Evolutionary conservation across 306 rosid species (phyloP).

Genomic region (Cicer judaicum): DNA sequence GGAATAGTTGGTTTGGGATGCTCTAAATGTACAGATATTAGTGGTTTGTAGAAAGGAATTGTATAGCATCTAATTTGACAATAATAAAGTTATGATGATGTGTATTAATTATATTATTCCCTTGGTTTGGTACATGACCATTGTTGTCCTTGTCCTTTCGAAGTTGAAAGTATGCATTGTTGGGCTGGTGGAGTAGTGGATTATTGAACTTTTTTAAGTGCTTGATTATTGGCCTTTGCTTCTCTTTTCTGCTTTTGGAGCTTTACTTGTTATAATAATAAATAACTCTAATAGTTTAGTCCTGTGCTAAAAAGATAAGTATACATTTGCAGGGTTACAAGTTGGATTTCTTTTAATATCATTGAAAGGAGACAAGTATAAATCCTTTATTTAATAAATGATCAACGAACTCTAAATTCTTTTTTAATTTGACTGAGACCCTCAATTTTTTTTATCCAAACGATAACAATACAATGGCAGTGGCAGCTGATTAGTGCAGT

Average conservation of each 20-base stretch:
- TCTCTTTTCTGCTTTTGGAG: conserved; percentile 45
- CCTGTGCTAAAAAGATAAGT: not conserved
- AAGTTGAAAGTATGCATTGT: conserved; percentile 36
- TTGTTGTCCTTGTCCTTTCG: conserved; percentile 37
- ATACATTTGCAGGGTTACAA: no score
- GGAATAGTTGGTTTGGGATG: conserved; percentile 47
- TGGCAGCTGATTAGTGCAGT: not conserved
- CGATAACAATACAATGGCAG: no score
- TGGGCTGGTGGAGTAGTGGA: conserved; percentile 46
- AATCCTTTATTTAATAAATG: no score
- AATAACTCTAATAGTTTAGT: not conserved
- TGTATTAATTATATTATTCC: conserved; percentile 48
- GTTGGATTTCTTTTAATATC: no score
- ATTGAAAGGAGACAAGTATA: no score
- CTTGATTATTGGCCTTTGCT: conserved; percentile 32
- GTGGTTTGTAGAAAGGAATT: conserved; percentile 58
- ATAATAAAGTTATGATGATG: conserved; percentile 50
- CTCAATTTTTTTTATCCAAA: no score
- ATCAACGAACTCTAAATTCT: no score
- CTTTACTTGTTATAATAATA: conserved; percentile 25
- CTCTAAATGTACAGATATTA: conserved; percentile 53
- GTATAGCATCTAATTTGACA: conserved; percentile 49
- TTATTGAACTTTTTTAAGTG: conserved; percentile 43
- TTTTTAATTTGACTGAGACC: no score
- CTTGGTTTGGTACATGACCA: conserved; percentile 47